Conservation (phyloP, 2,329 filamentous ascomycete genomes). For the Pyrenophora seminiperda region DNA sequence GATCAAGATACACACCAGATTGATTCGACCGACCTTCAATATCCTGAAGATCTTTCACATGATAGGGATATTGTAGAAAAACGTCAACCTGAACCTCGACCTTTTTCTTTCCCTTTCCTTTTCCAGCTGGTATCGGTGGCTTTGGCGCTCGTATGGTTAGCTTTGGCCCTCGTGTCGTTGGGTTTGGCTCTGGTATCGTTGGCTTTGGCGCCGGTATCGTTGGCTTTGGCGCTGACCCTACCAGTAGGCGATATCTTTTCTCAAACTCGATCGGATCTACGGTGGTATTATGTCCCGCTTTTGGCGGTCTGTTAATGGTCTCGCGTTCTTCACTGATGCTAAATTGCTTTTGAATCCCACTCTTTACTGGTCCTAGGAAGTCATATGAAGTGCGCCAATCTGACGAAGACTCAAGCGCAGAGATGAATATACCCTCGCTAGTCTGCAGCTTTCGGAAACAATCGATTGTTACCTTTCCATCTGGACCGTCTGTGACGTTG, state of each 20-base stretch:
- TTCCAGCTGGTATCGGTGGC: too few species aligned
- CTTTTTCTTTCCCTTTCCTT: too few species aligned
- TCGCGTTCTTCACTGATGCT: conserved; percentile 2
- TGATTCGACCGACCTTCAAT: conserved; percentile 29
- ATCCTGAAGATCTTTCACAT: too few species aligned
- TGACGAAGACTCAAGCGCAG: conserved; percentile 7
- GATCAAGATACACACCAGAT: neutral
- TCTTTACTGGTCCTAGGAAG: conserved; percentile 2
- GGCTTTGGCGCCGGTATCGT: too few species aligned
- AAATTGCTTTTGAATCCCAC: neutral
- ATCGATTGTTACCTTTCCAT: neutral
- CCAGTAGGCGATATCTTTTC: neutral
- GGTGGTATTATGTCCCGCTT: neutral
- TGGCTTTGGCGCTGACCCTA: too few species aligned
- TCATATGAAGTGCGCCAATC: conserved; percentile 22
- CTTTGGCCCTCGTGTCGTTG: conserved; percentile 72
- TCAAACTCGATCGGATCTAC: neutral
- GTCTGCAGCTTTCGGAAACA: neutral
- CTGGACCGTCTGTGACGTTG: too few species aligned
- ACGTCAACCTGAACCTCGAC: too few species aligned
- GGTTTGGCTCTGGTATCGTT: conserved; percentile 84
- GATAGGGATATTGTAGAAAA: too few species aligned
- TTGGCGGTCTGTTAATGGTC: neutral
- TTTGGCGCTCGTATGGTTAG: conserved; percentile 49
- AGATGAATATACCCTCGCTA: conserved; percentile 7